Conservation (phyloP, 2,329 filamentous ascomycete species). For the Penicillium sp. region DNA sequence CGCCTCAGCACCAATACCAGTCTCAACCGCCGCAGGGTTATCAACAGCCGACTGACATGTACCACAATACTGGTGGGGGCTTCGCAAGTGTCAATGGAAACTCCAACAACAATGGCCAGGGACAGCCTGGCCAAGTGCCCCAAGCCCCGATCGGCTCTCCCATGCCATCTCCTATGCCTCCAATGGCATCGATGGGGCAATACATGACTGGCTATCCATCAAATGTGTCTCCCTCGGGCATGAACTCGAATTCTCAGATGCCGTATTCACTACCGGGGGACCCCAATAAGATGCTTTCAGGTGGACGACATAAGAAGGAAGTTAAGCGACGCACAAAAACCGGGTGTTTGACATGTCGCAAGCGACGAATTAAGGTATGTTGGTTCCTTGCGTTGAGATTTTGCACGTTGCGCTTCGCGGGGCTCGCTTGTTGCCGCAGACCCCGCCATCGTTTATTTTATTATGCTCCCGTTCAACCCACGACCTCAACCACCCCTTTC, state of each 20-base stretch:
- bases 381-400: constrained; percentile 15
- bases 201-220: constrained; percentile 54
- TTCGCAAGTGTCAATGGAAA: constrained; percentile 24
- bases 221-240: constrained; percentile 37
- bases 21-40: constrained; percentile 34
- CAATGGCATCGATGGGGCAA: constrained; percentile 58
- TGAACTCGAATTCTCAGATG: constrained; percentile 52
- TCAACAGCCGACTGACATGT: constrained; percentile 40
- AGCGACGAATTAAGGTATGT: constrained; percentile 73
- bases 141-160: constrained; percentile 56
- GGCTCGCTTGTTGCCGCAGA: constrained; percentile 36
- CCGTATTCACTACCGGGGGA: constrained; percentile 56
- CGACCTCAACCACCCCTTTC: constrained; percentile 20
- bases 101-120: constrained; percentile 25
- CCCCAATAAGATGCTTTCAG: constrained; percentile 60
- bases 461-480: constrained; percentile 25
- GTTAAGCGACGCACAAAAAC: constrained; percentile 77
- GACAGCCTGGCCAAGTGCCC: constrained; percentile 40
- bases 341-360: constrained; percentile 68
- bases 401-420: constrained; percentile 24
- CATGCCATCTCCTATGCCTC: constrained; percentile 51
- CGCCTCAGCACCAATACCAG: constrained; percentile 34
- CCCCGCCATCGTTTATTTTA: constrained; percentile 33
- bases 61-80: constrained; percentile 32
- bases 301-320: constrained; percentile 69